Conservation (phyloP, 805 yeast species). For the Candida pini region DNA sequence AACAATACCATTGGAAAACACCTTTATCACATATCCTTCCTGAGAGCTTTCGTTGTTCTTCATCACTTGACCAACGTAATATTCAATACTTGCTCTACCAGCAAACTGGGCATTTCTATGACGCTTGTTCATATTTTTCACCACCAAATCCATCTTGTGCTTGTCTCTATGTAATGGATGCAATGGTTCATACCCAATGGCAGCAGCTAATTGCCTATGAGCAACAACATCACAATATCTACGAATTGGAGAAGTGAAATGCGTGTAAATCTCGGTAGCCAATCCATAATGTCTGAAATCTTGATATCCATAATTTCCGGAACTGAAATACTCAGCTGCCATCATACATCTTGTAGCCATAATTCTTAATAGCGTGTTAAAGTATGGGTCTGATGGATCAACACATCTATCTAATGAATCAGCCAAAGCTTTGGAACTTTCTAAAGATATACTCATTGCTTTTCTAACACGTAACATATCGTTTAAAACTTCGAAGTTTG, state of each 20-base stretch:
- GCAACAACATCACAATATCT: constrained; percentile 98
- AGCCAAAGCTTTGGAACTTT: constrained; percentile 85
- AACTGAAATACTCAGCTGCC: constrained; percentile 96
- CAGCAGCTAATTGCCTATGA: constrained; percentile 97
- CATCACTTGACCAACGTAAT: constrained; percentile 97
- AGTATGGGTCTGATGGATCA: constrained; percentile 80
- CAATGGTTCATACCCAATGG: constrained; percentile 86
- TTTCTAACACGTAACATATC: constrained; percentile 84
- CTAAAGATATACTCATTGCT: constrained; percentile 68
- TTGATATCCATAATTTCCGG: constrained; percentile 83
- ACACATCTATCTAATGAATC: constrained; percentile 86
- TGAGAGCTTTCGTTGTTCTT: constrained; percentile 73
- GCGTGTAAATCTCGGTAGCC: constrained; percentile 96
- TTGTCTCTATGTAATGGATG: constrained; percentile 83
- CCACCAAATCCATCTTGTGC: constrained; percentile 80
- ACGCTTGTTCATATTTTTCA: constrained; percentile 83
- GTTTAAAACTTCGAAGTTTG: constrained; percentile 84
- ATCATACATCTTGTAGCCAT: constrained; percentile 99
- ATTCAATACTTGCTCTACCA: constrained; percentile 96
- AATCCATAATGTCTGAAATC: constrained; percentile 96
- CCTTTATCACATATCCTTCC: constrained; percentile 88
- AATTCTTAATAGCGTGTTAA: constrained; percentile 88
- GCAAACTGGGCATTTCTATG: constrained; percentile 99
- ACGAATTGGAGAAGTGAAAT: constrained; percentile 97
- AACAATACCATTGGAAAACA: constrained; percentile 91